phyloP scores from a whole-genome alignment of 2,329 filamentous ascomycete genomes.

The Microcyclosporella mali region DNA sequence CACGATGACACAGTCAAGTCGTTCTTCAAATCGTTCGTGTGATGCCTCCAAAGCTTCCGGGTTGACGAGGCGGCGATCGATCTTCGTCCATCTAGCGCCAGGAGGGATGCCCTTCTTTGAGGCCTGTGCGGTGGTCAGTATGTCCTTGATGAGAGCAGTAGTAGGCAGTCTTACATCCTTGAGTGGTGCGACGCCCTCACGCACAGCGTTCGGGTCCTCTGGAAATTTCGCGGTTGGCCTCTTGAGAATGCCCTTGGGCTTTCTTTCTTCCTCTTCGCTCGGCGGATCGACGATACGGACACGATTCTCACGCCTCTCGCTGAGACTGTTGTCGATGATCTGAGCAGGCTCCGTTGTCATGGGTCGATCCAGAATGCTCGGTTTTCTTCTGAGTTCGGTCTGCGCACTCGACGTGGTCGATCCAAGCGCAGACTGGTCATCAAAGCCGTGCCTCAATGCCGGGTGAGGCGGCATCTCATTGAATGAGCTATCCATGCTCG shows the following conservation, averaged over 20 bases:
- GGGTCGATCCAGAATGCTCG: slow-evolving; percentile 29
- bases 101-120: slow-evolving; percentile 41
- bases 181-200: slow-evolving; percentile 88
- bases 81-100: slow-evolving; percentile 87
- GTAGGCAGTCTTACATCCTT: slow-evolving; percentile 54
- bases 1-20: slow-evolving; percentile 91
- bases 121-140: slow-evolving; percentile 20
- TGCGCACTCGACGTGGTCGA: slow-evolving; percentile 8
- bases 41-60: slow-evolving; percentile 77
- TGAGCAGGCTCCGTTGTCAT: slow-evolving; percentile 26
- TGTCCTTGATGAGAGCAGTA: not conserved
- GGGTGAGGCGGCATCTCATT: slow-evolving; percentile 14
- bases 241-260: slow-evolving; percentile 80
- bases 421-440: slow-evolving; percentile 17
- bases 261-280: slow-evolving; percentile 56
- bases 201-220: slow-evolving; percentile 72
- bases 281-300: slow-evolving; percentile 64
- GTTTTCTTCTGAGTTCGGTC: slow-evolving; percentile 21
- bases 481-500: slow-evolving; percentile 8
- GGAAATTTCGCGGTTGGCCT: slow-evolving; percentile 76
- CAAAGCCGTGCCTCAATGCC: slow-evolving; percentile 20
- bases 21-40: slow-evolving; percentile 86
- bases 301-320: slow-evolving; percentile 32
- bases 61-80: slow-evolving; percentile 81
- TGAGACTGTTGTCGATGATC: slow-evolving; percentile 31